These are phyloP conservation scores for Acrasis kona DNA, from an alignment of 78 protist species.

Conservation along the genomic window DNA sequence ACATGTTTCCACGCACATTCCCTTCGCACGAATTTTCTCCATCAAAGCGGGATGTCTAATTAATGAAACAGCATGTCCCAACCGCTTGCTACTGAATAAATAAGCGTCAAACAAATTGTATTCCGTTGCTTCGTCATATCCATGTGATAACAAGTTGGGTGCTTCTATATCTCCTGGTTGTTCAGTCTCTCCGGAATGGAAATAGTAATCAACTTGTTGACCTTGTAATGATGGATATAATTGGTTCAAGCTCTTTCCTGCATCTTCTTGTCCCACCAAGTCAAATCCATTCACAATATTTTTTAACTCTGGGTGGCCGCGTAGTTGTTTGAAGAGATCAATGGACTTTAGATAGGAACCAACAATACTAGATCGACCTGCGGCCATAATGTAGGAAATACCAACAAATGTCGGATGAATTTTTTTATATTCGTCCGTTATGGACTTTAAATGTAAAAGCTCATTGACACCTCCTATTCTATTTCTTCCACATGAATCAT, in stretches of 20 bases:
- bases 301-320: too few species aligned
- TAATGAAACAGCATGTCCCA: neutral
- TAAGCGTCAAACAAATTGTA: neutral
- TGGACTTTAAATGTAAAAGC: too few species aligned
- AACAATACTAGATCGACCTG: too few species aligned
- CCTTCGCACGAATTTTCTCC: neutral
- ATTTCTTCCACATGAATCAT: too few species aligned
- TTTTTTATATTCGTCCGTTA: too few species aligned
- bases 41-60: neutral
- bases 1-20: neutral
- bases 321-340: too few species aligned
- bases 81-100: neutral
- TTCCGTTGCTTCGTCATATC: neutral
- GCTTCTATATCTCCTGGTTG: neutral
- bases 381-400: too few species aligned
- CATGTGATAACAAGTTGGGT: neutral
- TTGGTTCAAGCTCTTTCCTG: neutral
- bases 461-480: too few species aligned
- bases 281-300: neutral
- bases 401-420: too few species aligned
- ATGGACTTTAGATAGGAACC: too few species aligned
- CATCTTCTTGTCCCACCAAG: neutral
- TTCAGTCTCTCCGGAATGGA: too few species aligned
- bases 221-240: neutral
- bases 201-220: neutral